Evolutionary conservation across 805 yeast genomes (phyloP).

Genomic region (Saccharomycopsis sp.): DNA sequence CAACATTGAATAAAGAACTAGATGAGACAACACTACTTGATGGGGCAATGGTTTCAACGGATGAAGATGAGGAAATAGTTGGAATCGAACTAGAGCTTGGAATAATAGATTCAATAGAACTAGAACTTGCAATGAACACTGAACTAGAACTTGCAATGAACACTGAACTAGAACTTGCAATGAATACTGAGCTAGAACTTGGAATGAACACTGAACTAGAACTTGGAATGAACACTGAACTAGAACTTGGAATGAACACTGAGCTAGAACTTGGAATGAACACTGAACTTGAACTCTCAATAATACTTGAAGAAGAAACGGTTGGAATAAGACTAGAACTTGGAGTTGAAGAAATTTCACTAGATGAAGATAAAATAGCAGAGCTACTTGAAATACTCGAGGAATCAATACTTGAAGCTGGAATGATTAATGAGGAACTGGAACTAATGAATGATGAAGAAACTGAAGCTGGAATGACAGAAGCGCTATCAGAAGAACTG

Average conservation of each 20-base stretch:
- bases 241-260: neutral
- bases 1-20: too few relatives aligned
- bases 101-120: neutral
- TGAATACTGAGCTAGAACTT: neutral
- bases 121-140: neutral
- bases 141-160: neutral
- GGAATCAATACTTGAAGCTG: neutral
- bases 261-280: neutral
- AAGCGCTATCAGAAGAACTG: neutral
- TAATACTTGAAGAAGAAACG: neutral
- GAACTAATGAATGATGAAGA: neutral
- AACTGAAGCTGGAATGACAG: neutral
- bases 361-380: neutral
- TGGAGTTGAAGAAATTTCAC: too few relatives aligned
- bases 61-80: conserved; percentile 4
- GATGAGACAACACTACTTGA: too few relatives aligned
- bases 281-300: neutral
- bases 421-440: neutral
- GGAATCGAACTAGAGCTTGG: neutral
- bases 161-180: conserved; percentile 11
- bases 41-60: neutral
- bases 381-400: too few relatives aligned
- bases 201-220: neutral
- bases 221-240: conserved; percentile 1
- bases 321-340: too few relatives aligned